Evolutionary conservation across 805 yeast genomes (phyloP), one percentile per base, ranked within the genome.

Genomic region (Ogataea allantospora): DNA sequence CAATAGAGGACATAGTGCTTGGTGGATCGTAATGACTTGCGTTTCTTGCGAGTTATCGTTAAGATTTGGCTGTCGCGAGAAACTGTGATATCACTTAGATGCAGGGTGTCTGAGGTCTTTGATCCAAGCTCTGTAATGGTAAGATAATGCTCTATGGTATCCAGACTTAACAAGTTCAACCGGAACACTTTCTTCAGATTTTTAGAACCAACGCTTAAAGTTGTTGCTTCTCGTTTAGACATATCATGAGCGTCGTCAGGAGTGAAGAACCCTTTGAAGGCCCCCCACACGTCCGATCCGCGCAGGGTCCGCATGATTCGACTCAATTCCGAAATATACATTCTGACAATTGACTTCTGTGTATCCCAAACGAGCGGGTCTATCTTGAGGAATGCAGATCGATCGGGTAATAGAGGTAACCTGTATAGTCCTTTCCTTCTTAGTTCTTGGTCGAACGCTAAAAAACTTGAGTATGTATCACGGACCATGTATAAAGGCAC

Each of bases 381-480:
- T n/a, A 54, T 35, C 19, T 40, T 45, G 30, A 54, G 43, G 29
- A 54, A 52, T 10, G 56, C 51, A 4, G 53, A 38, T 24, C 44
- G 35, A 24, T 54, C 57, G 2, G 65, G 65, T 15, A 58, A 40
- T 23, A 40, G 35, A 2, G 60, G 62, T 24, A 60, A 36, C 14
- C 44, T 49, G 1, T 35, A 5, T 11, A 57, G 51, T 12, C 50
- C 47, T 52, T 50, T 30, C 4, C 75, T 75, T 45, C 88, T 68
- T 8, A 87, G 64, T 26, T 71, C 75, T 15, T 63, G 59, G 58
- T 88, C 95, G 44, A 89, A 68, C 7, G 70, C 67, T 5, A 66
- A 45, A n/a, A 91, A 63, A 49, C 80, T 82, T 1, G 74, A 63
- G 42, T 78, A 73, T 2, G 78, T 60, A 53, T 88, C 88, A 27